Evolutionary conservation across 2,329 filamentous ascomycete species (phyloP), one percentile per base, ranked within the genome.

Genomic region (Fusarium cyanostomum): DNA sequence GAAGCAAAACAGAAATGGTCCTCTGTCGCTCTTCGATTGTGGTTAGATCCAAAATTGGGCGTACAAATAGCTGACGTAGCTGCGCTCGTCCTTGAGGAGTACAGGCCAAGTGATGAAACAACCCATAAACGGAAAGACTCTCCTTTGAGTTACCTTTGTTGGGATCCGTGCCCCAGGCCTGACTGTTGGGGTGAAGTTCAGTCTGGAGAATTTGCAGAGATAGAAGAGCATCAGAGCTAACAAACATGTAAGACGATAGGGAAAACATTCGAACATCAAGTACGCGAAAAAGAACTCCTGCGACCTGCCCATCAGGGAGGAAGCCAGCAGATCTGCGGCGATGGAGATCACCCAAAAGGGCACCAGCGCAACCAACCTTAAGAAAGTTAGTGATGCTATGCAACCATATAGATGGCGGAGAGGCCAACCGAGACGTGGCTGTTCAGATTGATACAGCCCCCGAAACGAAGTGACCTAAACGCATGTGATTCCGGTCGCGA

Each of bases 121-220:
- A 79, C 0, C 92, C 94, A 73, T 91, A 97, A 1, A 97, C 79
- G 0, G 92, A 98, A 1, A 95, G 81, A 13, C 87, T 90, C 77
- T 96, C 93, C 74, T 94, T 97, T 1, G 85, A 84, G 16, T 85
- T 88, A 2, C 84, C 86, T 24, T 80, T 69, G 26, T 56, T 71
- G 15, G 64, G 45, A 42, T 69, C 63, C 35, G 63, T 30, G 3
- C 90, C 91, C 77, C 90, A 89, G 67, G 89, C 91, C 62, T 94
- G 90, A 43, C 86, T 88, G 71, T 92, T 93, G 5, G 92, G 94
- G 74, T 96, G 92, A 10, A 86, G 86, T 73, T 97, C 94, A 2
- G 90, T 87, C 52, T 90, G 89, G 24, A 97, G 82, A 26, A 99
- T 92, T 69, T 97, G 94, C 8, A 99, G 83, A 2, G 93, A 93